Percentiles rank a stretch among this genome's conserved stretches.
Evolutionary conservation across 2,329 filamentous ascomycete species (phyloP).

Genomic region (Botrytis fragariae): DNA sequence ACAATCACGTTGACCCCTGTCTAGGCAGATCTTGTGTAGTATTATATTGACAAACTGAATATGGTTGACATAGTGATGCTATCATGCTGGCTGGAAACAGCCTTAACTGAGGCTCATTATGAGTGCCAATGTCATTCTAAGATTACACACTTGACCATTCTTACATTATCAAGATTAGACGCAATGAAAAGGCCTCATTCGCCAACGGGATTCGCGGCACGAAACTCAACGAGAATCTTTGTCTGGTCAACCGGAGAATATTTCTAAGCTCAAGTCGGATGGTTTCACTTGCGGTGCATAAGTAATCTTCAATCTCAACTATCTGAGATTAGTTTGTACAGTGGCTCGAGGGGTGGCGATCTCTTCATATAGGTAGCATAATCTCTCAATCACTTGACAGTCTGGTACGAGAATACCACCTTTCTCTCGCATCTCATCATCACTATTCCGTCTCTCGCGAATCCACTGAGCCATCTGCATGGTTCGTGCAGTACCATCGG

Average conservation of each 20-base stretch:
- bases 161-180: neutral
- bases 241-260: slow-evolving; percentile 14
- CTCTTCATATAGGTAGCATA: neutral
- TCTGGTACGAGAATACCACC: neutral
- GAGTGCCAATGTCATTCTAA: neutral
- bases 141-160: neutral
- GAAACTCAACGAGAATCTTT: neutral
- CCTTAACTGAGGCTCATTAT: neutral
- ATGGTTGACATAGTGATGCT: slow-evolving; percentile 15
- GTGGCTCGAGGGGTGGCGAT: neutral
- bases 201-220: neutral
- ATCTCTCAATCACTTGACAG: neutral
- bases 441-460: neutral
- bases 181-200: neutral
- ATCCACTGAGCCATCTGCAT: slow-evolving; percentile 5
- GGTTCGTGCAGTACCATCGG: slow-evolving; percentile 7
- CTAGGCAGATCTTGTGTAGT: neutral
- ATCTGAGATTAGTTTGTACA: neutral
- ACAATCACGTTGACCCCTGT: neutral
- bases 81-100: neutral
- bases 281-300: neutral
- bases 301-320: neutral
- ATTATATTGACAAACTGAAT: neutral
- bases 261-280: neutral
- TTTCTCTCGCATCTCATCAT: neutral